Conservation (phyloP, 176 grass and related monocot genomes). For the Musa itinerans region DNA sequence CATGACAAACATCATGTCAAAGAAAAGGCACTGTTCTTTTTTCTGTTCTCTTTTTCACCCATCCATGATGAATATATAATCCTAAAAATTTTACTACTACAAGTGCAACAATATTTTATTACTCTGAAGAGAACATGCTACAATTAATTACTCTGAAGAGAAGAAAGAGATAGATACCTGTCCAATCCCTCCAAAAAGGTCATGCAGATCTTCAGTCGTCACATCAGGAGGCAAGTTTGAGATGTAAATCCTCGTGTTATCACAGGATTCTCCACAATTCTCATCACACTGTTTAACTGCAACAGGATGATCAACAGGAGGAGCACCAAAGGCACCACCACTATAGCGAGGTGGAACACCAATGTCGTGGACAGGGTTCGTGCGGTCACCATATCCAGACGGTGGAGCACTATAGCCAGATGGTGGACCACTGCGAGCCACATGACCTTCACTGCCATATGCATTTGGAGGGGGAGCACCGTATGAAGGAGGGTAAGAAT, state of each 20-base stretch:
- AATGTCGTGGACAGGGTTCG: conserved; percentile 33
- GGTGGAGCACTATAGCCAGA: conserved; percentile 7
- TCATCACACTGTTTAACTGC: conserved; percentile 92
- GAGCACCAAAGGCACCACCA: conserved; percentile 34
- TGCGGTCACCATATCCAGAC: conserved; percentile 37
- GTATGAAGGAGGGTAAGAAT: conserved; percentile 67
- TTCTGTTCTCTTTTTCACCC: no score
- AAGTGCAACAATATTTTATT: no score
- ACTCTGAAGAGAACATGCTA: no score
- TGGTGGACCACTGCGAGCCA: conserved; percentile 36
- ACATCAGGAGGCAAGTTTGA: conserved; percentile 98
- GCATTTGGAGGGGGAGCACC: conserved; percentile 54
- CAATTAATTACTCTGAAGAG: no score
- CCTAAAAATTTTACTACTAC: no score
- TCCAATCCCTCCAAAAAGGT: conserved; percentile 91
- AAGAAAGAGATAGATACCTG: conserved; percentile 38
- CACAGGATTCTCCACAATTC: conserved; percentile 80
- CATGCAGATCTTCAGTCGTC: conserved; percentile 78
- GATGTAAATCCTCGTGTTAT: conserved; percentile 96
- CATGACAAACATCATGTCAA: no score
- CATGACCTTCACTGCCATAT: conserved; percentile 37
- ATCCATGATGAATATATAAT: no score
- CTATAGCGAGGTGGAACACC: conserved; percentile 33
- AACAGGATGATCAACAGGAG: conserved; percentile 24
- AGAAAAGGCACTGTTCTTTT: no score